Evolutionary conservation across 352 stramenopile species (phyloP).

Genomic region (Pythium oligandrum): DNA sequence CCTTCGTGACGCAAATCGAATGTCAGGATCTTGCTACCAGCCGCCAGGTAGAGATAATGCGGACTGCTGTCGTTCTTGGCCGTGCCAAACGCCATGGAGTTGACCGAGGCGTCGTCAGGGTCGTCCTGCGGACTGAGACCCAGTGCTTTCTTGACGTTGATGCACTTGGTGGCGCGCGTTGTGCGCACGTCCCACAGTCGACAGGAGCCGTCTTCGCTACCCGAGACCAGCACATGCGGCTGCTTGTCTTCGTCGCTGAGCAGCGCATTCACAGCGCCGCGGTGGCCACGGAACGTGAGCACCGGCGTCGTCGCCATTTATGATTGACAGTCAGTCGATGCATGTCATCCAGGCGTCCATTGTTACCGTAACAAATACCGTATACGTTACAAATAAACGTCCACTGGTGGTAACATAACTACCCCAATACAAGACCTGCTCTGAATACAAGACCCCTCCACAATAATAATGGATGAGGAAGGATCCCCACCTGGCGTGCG

Average conservation of each 20-base stretch:
- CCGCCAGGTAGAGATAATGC: constrained; percentile 48
- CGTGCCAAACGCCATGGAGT: constrained; percentile 57
- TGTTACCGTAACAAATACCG: no score
- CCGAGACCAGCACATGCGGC: constrained; percentile 50
- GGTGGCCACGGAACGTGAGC: constrained; percentile 53
- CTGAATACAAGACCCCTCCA: no score
- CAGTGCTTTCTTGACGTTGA: constrained; percentile 59
- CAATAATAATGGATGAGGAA: no score
- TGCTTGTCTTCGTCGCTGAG: constrained; percentile 49
- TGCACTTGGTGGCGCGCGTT: constrained; percentile 44
- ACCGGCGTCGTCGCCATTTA: constrained; percentile 16
- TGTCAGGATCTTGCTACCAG: constrained; percentile 54
- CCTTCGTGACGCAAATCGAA: constrained; percentile 63
- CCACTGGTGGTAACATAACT: no score
- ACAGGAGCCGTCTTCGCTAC: constrained; percentile 63
- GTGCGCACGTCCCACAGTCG: constrained; percentile 69
- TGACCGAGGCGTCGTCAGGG: constrained; percentile 41
- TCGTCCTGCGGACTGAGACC: constrained; percentile 22
- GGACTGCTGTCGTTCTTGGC: constrained; percentile 13
- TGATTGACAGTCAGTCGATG: neutral
- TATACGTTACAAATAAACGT: no score
- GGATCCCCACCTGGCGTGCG: no score
- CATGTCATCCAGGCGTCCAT: no score
- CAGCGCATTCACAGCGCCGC: constrained; percentile 51
- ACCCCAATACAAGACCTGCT: no score